Base-by-base conservation (phyloP, 1,284 basidiomycete species). In the Trichosporon sp. region DNA sequence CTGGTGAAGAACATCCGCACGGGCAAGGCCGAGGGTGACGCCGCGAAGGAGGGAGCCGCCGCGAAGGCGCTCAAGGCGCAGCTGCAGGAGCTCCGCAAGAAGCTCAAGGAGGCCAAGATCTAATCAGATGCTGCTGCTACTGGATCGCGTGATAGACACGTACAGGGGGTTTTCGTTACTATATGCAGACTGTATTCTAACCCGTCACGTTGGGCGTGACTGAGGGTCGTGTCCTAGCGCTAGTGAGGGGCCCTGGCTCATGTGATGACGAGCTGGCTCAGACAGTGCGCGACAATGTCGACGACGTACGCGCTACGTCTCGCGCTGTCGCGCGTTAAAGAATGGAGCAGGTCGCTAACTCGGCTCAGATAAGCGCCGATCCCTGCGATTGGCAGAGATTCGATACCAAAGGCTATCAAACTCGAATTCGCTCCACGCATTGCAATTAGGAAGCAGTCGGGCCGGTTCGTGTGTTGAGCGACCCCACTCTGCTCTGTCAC, bases 1-100 rank as follows among this genome's bases (percentile, higher is more conserved):
- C 76, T 86, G 23, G 90, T 95, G 23, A 87, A 92, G 47, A 82
- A 85, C 12, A 86, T 91, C 31, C 92, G 91, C 83, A 88, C 86
- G 25, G 86, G 88, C 32, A 88, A 89, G 75, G 78, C 87, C 15
- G 84, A 86, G 70, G 85, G 84, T 76, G 75, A 84, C 76, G 75
- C 83, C 7, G 83, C 79, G 34, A 78, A 76, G 44, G 88, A 87
- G 71, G 82, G 87, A 13, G 85, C 83, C 23, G 82, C 82, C 72
- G 81, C 88, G 67, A 87, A 88, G 83, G 80, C 79, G 72, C 75
- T 89, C 73, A 90, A 95, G 81, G 86, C 83, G 27, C 87, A 90
- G 78, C 87, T 95, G 62, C 88, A 88, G 34, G 86, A 83, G 47
- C 75, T 83, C 67, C 75, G 78, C 66, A 81, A 82, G 76, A 80